Base-by-base conservation (phyloP, 129 eudicot species). In the Sambucus nigra region DNA sequence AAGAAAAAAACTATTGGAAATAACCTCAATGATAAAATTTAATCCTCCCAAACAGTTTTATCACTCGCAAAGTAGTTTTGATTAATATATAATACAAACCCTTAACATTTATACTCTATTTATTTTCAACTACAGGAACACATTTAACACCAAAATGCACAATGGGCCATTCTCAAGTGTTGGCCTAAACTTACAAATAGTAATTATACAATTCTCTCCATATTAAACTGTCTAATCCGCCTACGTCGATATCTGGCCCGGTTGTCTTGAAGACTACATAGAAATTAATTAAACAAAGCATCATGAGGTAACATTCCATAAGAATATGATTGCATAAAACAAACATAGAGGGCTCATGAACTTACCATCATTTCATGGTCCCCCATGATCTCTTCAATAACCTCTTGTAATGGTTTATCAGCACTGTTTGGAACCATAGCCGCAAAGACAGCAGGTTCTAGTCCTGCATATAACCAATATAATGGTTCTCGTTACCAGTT, bases 381-480 rank as follows among this genome's bases (percentile, higher is more conserved):
- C 2, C 86, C 95, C 93, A 89, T 85, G 57, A 89, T 76, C 78
- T 89, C 98, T 33, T 89, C 98, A 26, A 89, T 79, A 60, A 85
- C 69, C 59, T 85, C 98, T 65, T 55, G 63, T 56, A 89, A 51
- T 53, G 86, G 86, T 63, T 85, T 89, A 56, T 85, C 76, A 19
- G 94, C 88, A 56, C 98, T 85, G 53, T 89, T 84, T 41, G 98
- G 95, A 53, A 85, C 95, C 28, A 81, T 81, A 44, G 95, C 98
- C 48, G 98, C 98, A 64, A 89, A 89, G 25, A 81, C 79, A 15
- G 94, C 77, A 59, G 84, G 82, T 61, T 66, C 86, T 55, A 91
- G 38, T 59, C 82, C 99, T 89, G 76, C 51, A 49, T 45, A 29
- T 47, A 41, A 51, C 12, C 21, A 41, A 31, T 31, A 55, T 45